Evolutionary conservation across 2,329 filamentous ascomycete species (phyloP).

Genomic region (Rhynchosporium agropyri): DNA sequence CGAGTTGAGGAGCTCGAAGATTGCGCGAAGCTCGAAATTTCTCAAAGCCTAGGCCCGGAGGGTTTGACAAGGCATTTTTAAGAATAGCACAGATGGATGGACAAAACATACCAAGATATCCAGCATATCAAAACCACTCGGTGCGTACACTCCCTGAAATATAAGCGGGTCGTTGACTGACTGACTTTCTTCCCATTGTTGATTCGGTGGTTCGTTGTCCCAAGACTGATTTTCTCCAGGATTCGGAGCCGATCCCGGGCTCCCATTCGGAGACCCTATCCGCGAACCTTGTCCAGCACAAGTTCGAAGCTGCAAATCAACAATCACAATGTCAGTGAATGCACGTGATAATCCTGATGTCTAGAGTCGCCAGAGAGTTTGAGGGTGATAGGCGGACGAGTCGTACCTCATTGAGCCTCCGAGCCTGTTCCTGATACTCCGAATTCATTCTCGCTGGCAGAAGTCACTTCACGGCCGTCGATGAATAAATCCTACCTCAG

Average conservation of each 20-base stretch:
- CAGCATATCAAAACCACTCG: constrained; percentile 59
- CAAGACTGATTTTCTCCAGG: background rate
- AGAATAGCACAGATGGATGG: background rate
- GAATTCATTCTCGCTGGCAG: constrained; percentile 7
- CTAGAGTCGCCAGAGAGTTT: background rate
- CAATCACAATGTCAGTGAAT: background rate
- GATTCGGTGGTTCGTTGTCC: constrained; percentile 3
- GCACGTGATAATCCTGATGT: constrained; percentile 1
- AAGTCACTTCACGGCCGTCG: background rate
- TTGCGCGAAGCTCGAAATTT: too few species aligned
- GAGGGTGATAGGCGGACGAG: background rate
- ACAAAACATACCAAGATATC: constrained; percentile 53
- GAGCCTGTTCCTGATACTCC: constrained; percentile 13
- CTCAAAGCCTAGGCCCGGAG: background rate
- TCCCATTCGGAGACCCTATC: background rate
- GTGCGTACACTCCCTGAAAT: constrained; percentile 58
- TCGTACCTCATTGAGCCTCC: constrained; percentile 14
- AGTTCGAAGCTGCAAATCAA: constrained; percentile 10
- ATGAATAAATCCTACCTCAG: background rate
- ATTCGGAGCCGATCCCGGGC: constrained; percentile 4
- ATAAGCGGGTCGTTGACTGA: constrained; percentile 50
- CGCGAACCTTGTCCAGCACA: constrained; percentile 10
- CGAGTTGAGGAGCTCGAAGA: too few species aligned
- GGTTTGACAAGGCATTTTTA: background rate
- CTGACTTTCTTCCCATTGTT: constrained; percentile 10